These are phyloP conservation scores for Candida sanyiensis DNA, from an alignment of 805 yeast genomes.

Conservation along the genomic window DNA sequence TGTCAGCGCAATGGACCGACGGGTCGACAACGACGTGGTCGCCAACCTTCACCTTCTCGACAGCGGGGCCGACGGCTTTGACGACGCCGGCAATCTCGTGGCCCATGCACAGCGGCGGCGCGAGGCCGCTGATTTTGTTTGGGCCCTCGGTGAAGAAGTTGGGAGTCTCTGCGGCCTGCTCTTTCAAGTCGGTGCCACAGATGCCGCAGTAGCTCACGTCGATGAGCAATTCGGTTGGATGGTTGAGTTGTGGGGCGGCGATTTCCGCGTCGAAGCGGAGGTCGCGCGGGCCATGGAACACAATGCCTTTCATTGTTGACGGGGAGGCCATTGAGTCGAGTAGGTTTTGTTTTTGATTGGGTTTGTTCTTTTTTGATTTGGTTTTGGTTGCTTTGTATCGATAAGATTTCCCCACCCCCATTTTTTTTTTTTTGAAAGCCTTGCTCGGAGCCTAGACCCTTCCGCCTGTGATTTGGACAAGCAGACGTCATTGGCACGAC, in stretches of 20 bases:
- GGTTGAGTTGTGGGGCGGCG: conserved; percentile 31
- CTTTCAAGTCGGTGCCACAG: conserved; percentile 59
- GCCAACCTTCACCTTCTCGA: conserved; percentile 40
- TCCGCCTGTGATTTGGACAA: too few species aligned
- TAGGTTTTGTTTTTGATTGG: background rate
- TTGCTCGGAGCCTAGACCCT: too few species aligned
- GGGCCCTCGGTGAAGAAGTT: conserved; percentile 43
- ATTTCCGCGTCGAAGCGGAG: conserved; percentile 35
- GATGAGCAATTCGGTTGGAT: conserved; percentile 37
- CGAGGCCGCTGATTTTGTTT: conserved; percentile 36
- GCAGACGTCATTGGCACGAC: too few species aligned
- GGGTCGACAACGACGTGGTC: conserved; percentile 62
- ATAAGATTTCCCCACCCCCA: too few species aligned
- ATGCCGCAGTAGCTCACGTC: conserved; percentile 53
- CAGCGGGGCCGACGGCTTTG: conserved; percentile 40
- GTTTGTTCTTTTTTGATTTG: background rate
- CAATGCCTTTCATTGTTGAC: conserved; percentile 40
- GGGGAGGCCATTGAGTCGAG: background rate
- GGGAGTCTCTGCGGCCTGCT: conserved; percentile 50
- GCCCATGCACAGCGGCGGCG: conserved; percentile 44
- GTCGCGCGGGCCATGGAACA: conserved; percentile 42
- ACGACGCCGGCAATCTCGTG: conserved; percentile 50
- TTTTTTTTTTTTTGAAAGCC: too few species aligned
- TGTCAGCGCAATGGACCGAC: conserved; percentile 50
- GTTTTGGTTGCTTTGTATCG: background rate